Conservation (phyloP, 2,329 filamentous ascomycete genomes). For the Trichophyton equinum region DNA sequence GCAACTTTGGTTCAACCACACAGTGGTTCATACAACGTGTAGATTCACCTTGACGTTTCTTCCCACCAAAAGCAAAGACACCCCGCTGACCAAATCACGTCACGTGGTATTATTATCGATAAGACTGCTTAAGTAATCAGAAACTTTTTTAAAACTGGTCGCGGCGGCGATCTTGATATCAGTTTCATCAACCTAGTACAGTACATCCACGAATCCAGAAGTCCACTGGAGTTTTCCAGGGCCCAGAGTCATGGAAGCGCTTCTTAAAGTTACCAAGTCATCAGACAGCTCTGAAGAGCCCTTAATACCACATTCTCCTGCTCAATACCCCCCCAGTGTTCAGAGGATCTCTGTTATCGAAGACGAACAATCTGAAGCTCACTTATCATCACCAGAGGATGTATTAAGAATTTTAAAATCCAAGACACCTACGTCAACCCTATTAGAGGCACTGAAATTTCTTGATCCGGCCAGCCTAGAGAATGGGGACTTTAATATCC, state of each 20-base stretch:
- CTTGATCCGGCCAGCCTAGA: conserved; percentile 25
- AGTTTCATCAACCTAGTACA: background rate
- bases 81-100: background rate
- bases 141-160: background rate
- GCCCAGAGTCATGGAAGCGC: conserved; percentile 24
- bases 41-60: background rate
- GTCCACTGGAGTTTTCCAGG: background rate
- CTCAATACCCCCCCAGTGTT: background rate
- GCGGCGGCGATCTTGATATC: background rate
- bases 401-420: conserved; percentile 30
- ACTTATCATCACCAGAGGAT: conserved; percentile 15
- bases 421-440: conserved; percentile 25
- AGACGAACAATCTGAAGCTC: conserved; percentile 4
- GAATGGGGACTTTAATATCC: conserved; percentile 41
- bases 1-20: background rate
- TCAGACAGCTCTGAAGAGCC: conserved; percentile 12
- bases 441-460: conserved; percentile 22
- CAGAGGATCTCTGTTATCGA: background rate
- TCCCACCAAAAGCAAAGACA: background rate
- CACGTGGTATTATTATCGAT: background rate
- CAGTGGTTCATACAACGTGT: background rate
- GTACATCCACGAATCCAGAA: background rate
- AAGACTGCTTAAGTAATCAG: background rate
- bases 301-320: background rate
- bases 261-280: conserved; percentile 30